Conservation (phyloP, 768 basidiomycete species). For the Trametes punicea region DNA sequence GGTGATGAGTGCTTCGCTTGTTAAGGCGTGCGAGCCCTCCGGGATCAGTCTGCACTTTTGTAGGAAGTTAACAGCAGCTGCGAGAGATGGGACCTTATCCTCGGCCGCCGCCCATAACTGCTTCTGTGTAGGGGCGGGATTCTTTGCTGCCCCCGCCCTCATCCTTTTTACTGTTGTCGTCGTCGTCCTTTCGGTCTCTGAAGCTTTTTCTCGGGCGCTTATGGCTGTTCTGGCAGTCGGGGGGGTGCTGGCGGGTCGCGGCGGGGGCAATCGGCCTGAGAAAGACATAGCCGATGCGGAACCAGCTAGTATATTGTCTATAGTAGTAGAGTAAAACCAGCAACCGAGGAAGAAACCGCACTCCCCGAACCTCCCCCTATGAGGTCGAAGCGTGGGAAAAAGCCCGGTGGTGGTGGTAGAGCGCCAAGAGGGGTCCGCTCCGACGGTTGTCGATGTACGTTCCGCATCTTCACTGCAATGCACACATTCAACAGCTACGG, state of each 20-base stretch:
- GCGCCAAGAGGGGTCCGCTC: constrained; percentile 1
- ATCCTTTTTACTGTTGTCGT: not conserved
- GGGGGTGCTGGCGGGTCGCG: not conserved
- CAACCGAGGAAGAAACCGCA: not conserved
- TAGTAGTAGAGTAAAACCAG: not conserved
- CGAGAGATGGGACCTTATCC: not conserved
- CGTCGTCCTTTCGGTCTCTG: not conserved
- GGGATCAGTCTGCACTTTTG: not conserved
- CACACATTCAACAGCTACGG: no score
- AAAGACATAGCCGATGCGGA: not conserved
- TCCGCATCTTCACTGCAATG: no score
- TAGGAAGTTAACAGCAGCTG: not conserved
- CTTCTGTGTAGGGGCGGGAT: not conserved
- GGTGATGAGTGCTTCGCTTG: not conserved
- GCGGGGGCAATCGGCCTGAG: not conserved
- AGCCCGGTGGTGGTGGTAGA: not conserved
- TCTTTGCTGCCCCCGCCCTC: not conserved
- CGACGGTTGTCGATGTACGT: no score
- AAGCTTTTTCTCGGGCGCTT: not conserved
- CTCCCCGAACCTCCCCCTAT: not conserved
- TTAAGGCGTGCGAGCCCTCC: not conserved
- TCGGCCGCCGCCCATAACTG: not conserved
- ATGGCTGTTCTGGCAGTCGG: not conserved
- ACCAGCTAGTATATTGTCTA: not conserved
- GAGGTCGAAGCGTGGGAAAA: constrained; percentile 3